Percentiles rank a stretch among this genome's conserved stretches.
phyloP scores from a whole-genome alignment of 208 protist genomes.

The Wallacemonas sp. region DNA sequence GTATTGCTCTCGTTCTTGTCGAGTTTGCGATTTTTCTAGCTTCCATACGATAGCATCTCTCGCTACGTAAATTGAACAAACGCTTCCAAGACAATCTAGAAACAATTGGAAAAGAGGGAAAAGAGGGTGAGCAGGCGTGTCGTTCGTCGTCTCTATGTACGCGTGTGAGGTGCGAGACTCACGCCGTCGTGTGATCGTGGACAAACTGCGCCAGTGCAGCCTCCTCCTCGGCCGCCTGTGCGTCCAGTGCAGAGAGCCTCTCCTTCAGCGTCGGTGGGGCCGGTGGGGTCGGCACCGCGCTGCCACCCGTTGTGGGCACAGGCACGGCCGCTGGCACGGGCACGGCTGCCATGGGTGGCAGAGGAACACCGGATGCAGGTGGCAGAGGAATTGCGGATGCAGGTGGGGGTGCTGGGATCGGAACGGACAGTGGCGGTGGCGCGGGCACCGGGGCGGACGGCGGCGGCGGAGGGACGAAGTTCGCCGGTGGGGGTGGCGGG shows the following conservation, averaged over 20 bases:
- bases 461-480: neutral
- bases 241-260: slow-evolving; percentile 19
- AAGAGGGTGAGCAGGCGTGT: too few relatives aligned
- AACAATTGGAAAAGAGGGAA: too few relatives aligned
- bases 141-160: neutral
- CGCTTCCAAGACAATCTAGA: too few relatives aligned
- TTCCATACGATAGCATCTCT: too few relatives aligned
- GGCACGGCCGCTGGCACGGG: slow-evolving; percentile 12
- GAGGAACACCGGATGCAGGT: neutral
- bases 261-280: slow-evolving; percentile 16
- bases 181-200: neutral
- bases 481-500: neutral
- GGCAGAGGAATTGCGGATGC: neutral
- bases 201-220: slow-evolving; percentile 23
- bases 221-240: slow-evolving; percentile 29
- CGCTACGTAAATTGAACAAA: too few relatives aligned
- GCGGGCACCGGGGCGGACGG: neutral
- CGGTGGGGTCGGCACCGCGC: slow-evolving; percentile 8
- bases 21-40: too few relatives aligned
- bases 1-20: too few relatives aligned
- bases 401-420: neutral
- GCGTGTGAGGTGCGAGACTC: neutral
- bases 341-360: slow-evolving; percentile 6
- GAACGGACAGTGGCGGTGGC: slow-evolving; percentile 1
- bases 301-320: too few relatives aligned